Conservation (phyloP, 2,329 filamentous ascomycete genomes). For the Colletotrichum destructivum region DNA sequence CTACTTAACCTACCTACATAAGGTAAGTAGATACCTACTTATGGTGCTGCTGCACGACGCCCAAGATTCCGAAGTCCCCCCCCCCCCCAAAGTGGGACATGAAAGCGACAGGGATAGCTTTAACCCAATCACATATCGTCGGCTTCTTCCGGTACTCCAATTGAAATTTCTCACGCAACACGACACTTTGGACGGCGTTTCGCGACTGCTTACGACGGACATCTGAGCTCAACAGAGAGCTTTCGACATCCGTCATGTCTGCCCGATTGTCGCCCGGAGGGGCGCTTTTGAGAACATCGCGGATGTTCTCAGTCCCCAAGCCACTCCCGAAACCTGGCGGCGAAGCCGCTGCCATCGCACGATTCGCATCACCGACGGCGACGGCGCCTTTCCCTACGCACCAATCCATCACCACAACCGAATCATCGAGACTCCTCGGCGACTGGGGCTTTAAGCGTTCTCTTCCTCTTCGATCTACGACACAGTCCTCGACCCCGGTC, state of each 20-base stretch:
- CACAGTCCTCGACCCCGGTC: slow-evolving; percentile 79
- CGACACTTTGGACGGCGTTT: neutral
- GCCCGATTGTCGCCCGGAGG: slow-evolving; percentile 70
- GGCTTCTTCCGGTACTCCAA: slow-evolving; percentile 37
- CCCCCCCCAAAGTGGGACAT: neutral
- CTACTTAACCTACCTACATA: too few species aligned
- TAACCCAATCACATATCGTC: slow-evolving; percentile 27
- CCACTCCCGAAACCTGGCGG: slow-evolving; percentile 76
- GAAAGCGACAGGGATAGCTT: slow-evolving; percentile 35
- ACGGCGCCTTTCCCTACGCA: slow-evolving; percentile 86
- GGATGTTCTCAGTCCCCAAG: slow-evolving; percentile 89
- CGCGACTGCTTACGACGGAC: slow-evolving; percentile 28
- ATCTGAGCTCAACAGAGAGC: slow-evolving; percentile 42
- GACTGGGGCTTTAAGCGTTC: slow-evolving; percentile 96
- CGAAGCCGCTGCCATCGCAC: slow-evolving; percentile 63
- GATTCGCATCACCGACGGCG: slow-evolving; percentile 74
- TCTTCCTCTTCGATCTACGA: slow-evolving; percentile 82
- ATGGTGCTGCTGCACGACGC: neutral
- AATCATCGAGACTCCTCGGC: slow-evolving; percentile 79
- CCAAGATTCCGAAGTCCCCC: neutral
- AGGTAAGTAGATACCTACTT: too few species aligned
- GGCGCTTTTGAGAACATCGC: slow-evolving; percentile 85
- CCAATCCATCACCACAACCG: slow-evolving; percentile 85
- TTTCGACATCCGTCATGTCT: slow-evolving; percentile 41
- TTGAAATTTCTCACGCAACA: slow-evolving; percentile 42